These are phyloP conservation scores for Venturia aucupariae DNA, from an alignment of 2,329 filamentous ascomycete species.

Conservation along the genomic window DNA sequence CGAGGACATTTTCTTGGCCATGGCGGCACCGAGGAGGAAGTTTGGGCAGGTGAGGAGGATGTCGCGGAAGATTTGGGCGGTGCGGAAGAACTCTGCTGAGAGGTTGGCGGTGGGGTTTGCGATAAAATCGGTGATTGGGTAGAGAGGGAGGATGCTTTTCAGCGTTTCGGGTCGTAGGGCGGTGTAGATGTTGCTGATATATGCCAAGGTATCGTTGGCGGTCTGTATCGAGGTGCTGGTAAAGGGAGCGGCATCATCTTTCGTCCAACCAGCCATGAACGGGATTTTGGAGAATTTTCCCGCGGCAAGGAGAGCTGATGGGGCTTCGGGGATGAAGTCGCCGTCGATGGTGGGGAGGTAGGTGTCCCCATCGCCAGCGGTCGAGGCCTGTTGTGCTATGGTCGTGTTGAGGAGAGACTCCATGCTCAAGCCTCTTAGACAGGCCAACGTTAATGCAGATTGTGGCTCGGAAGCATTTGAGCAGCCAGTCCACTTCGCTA, in stretches of 20 bases:
- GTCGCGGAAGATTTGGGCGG: conserved; percentile 24
- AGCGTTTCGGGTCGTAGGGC: conserved; percentile 35
- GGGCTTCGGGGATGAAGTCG: conserved; percentile 13
- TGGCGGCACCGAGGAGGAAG: conserved; percentile 43
- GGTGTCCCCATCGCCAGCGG: conserved; percentile 23
- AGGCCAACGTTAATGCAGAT: conserved; percentile 28
- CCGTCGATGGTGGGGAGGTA: conserved; percentile 18
- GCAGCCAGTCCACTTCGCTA: neutral
- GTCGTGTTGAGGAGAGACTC: conserved; percentile 36
- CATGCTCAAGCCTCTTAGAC: conserved; percentile 37
- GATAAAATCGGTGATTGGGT: conserved; percentile 38
- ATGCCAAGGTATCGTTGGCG: conserved; percentile 23
- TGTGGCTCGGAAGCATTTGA: neutral
- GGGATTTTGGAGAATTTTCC: conserved; percentile 29
- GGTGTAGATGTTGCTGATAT: conserved; percentile 25
- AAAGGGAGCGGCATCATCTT: conserved; percentile 37
- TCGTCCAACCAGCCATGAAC: conserved; percentile 34
- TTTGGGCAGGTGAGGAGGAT: conserved; percentile 46
- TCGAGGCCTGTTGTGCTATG: conserved; percentile 32
- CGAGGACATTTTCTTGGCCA: conserved; percentile 41
- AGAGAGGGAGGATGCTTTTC: conserved; percentile 42
- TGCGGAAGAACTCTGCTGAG: conserved; percentile 41
- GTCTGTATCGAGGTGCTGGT: conserved; percentile 28
- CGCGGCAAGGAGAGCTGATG: conserved; percentile 26
- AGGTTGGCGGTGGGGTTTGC: conserved; percentile 29